phyloP scores from a whole-genome alignment of 345 rosid species.

The Kandelia obovata region DNA sequence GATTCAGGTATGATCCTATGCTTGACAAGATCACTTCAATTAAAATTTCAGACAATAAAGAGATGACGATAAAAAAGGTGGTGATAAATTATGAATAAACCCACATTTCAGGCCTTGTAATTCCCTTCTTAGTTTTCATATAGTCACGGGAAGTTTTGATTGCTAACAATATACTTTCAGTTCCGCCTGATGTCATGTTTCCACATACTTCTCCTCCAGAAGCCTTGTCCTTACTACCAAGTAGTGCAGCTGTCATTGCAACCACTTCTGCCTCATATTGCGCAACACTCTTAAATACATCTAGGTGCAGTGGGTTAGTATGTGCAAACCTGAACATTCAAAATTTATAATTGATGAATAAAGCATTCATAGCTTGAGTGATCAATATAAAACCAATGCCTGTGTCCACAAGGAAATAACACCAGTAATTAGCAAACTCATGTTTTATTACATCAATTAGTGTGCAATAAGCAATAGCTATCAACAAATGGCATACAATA shows the following conservation, averaged over 20 bases:
- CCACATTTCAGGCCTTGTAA: slow-evolving; percentile 86
- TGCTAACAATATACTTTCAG: slow-evolving; percentile 92
- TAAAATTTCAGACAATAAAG: slow-evolving; percentile 2
- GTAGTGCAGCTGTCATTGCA: slow-evolving; percentile 88
- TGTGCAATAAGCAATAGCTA: no score
- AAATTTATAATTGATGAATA: neutral
- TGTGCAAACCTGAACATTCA: slow-evolving; percentile 76
- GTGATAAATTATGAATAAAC: slow-evolving; percentile 4
- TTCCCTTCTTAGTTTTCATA: slow-evolving; percentile 82
- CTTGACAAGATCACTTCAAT: slow-evolving; percentile 20
- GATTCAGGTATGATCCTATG: slow-evolving; percentile 92
- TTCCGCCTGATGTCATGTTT: slow-evolving; percentile 99
- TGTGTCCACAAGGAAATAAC: no score
- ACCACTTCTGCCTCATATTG: slow-evolving; percentile 92
- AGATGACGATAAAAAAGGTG: slow-evolving; percentile 8
- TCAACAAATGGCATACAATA: neutral
- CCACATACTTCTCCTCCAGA: slow-evolving; percentile 90
- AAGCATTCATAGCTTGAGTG: neutral
- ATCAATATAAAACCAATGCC: no score
- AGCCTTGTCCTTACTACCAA: slow-evolving; percentile 65
- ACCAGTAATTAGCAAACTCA: no score
- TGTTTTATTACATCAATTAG: no score
- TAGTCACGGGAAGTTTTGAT: slow-evolving; percentile 92
- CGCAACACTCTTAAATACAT: slow-evolving; percentile 81
- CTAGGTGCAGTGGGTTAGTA: slow-evolving; percentile 89